A percentile compares a stretch with the other conserved stretches of the same genome.
These are phyloP conservation scores for Daldinia childiae DNA, from an alignment of 495 filamentous ascomycete genomes.

Conservation along the genomic window DNA sequence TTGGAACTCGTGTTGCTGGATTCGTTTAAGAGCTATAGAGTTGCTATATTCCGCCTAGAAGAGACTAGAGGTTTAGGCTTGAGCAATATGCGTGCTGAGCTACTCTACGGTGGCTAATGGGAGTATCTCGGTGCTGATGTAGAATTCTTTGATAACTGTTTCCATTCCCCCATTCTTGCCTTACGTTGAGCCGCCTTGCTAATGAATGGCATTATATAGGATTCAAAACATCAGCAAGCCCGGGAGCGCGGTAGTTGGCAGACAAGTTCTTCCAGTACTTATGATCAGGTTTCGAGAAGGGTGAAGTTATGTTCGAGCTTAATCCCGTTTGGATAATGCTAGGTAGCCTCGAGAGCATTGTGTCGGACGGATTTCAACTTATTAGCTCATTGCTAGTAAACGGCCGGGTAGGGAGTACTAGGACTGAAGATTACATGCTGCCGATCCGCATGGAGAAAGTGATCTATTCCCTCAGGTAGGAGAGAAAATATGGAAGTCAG, in stretches of 20 bases:
- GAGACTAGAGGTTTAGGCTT: background rate
- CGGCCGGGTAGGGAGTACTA: background rate
- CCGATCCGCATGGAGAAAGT: constrained; percentile 30
- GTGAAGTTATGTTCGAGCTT: constrained; percentile 34
- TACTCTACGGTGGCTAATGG: constrained; percentile 55
- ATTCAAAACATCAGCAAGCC: constrained; percentile 17
- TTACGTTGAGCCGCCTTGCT: background rate
- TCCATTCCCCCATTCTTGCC: background rate
- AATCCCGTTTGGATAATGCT: constrained; percentile 52
- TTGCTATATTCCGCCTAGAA: background rate
- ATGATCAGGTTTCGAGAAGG: constrained; percentile 8
- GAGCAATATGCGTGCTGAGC: constrained; percentile 39
- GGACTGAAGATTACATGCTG: constrained; percentile 52
- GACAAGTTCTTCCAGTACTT: constrained; percentile 50
- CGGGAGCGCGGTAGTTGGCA: constrained; percentile 45
- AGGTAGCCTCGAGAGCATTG: constrained; percentile 51
- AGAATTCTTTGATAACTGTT: constrained; percentile 33
- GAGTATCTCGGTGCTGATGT: constrained; percentile 54
- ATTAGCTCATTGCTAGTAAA: constrained; percentile 43
- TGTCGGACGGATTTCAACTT: constrained; percentile 50
- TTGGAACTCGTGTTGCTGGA: constrained; percentile 15
- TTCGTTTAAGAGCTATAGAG: constrained; percentile 14
- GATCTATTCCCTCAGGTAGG: constrained; percentile 6
- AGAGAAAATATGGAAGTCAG: background rate
- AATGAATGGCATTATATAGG: constrained; percentile 1